Evolutionary conservation across 192 early-diverging fungal species (phyloP).

Genomic region (Chytriomyces sp.): DNA sequence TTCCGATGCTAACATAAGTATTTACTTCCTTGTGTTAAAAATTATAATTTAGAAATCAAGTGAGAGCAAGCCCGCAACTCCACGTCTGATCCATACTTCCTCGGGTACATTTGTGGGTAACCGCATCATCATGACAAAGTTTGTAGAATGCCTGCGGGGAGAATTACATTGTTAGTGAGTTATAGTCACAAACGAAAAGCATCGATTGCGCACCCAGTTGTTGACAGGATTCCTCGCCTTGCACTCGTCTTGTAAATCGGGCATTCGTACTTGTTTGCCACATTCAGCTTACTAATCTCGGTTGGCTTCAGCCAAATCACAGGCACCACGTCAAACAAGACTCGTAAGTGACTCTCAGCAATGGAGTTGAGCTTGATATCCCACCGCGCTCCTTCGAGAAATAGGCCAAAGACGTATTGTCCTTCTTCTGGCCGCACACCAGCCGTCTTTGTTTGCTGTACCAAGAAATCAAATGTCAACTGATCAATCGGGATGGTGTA

Average conservation of each 20-base stretch:
- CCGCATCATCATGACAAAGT: constrained; percentile 68
- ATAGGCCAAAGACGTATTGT: constrained; percentile 62
- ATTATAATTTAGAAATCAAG: constrained; percentile 30
- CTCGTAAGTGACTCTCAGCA: constrained; percentile 54
- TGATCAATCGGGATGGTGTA: constrained; percentile 66
- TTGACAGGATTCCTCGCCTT: constrained; percentile 57
- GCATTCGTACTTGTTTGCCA: constrained; percentile 56
- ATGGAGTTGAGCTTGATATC: constrained; percentile 56
- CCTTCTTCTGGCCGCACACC: constrained; percentile 65
- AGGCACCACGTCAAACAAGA: constrained; percentile 59
- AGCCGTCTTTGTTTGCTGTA: constrained; percentile 52
- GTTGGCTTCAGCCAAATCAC: constrained; percentile 64
- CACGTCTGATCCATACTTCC: constrained; percentile 56
- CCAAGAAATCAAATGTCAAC: constrained; percentile 56
- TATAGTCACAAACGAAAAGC: not conserved
- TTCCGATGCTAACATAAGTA: too few species aligned
- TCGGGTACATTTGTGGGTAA: constrained; percentile 60
- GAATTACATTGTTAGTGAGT: not conserved
- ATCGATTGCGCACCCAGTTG: constrained; percentile 53
- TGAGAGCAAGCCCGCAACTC: constrained; percentile 49
- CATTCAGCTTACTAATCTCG: constrained; percentile 46
- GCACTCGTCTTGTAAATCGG: constrained; percentile 66
- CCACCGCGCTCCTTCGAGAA: constrained; percentile 65
- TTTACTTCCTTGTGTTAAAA: too few species aligned
- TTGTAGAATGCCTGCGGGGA: constrained; percentile 55